Percentiles rank a stretch among this genome's conserved stretches.
These are phyloP conservation scores for Ramichloridium luteum DNA, from an alignment of 2,329 filamentous ascomycete species.

Conservation along the genomic window DNA sequence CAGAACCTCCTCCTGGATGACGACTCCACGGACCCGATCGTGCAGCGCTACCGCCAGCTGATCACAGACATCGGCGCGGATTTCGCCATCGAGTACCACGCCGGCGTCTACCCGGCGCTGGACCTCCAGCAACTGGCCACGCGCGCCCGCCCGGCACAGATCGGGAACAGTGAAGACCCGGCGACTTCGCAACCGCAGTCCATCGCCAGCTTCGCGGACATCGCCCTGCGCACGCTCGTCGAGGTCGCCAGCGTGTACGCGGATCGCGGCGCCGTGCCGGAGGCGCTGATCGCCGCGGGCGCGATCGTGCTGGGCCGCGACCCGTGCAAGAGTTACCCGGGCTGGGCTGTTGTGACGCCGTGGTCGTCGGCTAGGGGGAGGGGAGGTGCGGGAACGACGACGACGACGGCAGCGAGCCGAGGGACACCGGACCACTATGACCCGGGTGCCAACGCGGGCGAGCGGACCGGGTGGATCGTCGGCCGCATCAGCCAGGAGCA, in stretches of 20 bases:
- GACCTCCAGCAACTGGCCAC: constrained; percentile 72
- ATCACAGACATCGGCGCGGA: constrained; percentile 26
- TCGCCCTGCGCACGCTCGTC: constrained; percentile 57
- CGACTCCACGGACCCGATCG: constrained; percentile 20
- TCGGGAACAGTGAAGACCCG: too few species aligned
- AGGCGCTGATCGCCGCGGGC: constrained; percentile 59
- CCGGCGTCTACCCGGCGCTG: constrained; percentile 62
- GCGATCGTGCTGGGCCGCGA: constrained; percentile 60
- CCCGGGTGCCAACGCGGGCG: constrained; percentile 23
- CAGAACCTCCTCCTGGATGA: constrained; percentile 42
- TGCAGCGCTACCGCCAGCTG: constrained; percentile 21
- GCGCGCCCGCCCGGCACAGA: constrained; percentile 42
- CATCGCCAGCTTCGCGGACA: constrained; percentile 38
- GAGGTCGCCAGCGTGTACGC: constrained; percentile 61
- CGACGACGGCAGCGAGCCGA: too few species aligned
- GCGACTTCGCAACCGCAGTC: constrained; percentile 17
- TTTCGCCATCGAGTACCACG: constrained; percentile 53
- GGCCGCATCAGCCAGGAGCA: constrained; percentile 67
- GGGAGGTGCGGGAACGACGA: constrained; percentile 12
- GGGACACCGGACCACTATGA: constrained; percentile 20
- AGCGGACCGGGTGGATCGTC: constrained; percentile 50
- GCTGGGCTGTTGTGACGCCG: constrained; percentile 56
- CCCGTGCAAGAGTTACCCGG: constrained; percentile 56
- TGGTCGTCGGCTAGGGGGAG: constrained; percentile 34
- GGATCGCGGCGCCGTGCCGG: constrained; percentile 41